These are phyloP conservation scores for Coniophora puteana DNA, from an alignment of 1,284 basidiomycete species.

Conservation along the genomic window DNA sequence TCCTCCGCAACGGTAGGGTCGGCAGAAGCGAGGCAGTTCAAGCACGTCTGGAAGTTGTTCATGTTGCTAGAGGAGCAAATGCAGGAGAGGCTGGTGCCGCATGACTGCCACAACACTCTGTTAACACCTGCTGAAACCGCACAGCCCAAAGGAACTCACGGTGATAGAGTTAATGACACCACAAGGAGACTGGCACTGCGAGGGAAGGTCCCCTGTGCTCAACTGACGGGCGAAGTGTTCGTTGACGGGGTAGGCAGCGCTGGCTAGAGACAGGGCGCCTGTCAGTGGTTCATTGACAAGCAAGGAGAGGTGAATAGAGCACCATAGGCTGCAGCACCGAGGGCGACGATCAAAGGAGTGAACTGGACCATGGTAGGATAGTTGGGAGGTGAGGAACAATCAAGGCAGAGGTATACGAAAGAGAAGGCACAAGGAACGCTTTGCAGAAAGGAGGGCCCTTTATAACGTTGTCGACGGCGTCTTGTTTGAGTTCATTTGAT, in stretches of 20 bases:
- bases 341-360: conserved; percentile 11
- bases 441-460: too few relatives aligned
- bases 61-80: conserved; percentile 11
- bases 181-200: conserved; percentile 20
- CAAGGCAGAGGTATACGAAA: too few relatives aligned
- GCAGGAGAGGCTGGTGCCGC: conserved; percentile 7
- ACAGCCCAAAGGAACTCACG: conserved; percentile 11
- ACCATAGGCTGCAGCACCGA: conserved; percentile 16
- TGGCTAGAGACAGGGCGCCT: conserved; percentile 1
- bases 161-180: conserved; percentile 14
- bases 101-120: conserved; percentile 11
- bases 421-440: too few relatives aligned
- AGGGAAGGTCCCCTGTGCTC: conserved; percentile 9
- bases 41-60: conserved; percentile 14
- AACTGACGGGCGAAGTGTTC: conserved; percentile 18
- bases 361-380: conserved; percentile 19
- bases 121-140: background rate
- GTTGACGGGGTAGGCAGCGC: conserved; percentile 1
- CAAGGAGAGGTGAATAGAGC: background rate
- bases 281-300: background rate
- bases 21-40: conserved; percentile 14
- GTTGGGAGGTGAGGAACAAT: background rate
- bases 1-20: background rate
- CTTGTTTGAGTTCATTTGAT: too few relatives aligned
- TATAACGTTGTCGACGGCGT: too few relatives aligned